phyloP scores from a whole-genome alignment of 106 monocot genomes.

The Iris macrosiphon region DNA sequence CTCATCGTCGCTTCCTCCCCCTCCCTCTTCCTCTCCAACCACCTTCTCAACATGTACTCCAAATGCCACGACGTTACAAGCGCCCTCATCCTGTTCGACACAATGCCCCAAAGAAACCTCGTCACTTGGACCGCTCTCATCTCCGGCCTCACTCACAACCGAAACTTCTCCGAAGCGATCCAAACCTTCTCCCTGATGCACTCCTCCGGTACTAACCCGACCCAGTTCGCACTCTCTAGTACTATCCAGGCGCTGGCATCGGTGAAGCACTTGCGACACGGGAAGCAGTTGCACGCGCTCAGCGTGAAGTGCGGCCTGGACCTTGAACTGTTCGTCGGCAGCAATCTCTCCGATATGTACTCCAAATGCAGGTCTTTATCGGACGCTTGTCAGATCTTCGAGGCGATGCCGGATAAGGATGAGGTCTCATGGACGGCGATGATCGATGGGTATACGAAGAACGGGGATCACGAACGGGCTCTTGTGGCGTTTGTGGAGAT shows the following conservation, averaged over 20 bases:
- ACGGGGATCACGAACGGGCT: constrained; percentile 23
- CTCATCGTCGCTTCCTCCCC: constrained; percentile 18
- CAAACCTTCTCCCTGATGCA: constrained; percentile 29
- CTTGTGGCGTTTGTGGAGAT: constrained; percentile 17
- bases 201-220: constrained; percentile 17
- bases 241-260: constrained; percentile 18
- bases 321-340: constrained; percentile 43
- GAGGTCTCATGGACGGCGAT: constrained; percentile 44
- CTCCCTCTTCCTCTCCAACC: constrained; percentile 45
- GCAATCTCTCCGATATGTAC: constrained; percentile 50
- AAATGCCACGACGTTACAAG: constrained; percentile 26
- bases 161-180: constrained; percentile 7
- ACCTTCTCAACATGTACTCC: constrained; percentile 44
- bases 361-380: constrained; percentile 24
- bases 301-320: constrained; percentile 28
- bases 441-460: constrained; percentile 52
- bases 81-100: constrained; percentile 26
- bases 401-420: constrained; percentile 35
- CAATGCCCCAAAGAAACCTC: constrained; percentile 29
- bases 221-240: constrained; percentile 50
- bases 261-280: neutral
- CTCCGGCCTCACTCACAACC: constrained; percentile 32
- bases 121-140: constrained; percentile 43
- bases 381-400: constrained; percentile 24
- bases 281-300: constrained; percentile 30